Base-by-base conservation (phyloP, 192 early-diverging fungal genomes). In the Linnemannia zychae region DNA sequence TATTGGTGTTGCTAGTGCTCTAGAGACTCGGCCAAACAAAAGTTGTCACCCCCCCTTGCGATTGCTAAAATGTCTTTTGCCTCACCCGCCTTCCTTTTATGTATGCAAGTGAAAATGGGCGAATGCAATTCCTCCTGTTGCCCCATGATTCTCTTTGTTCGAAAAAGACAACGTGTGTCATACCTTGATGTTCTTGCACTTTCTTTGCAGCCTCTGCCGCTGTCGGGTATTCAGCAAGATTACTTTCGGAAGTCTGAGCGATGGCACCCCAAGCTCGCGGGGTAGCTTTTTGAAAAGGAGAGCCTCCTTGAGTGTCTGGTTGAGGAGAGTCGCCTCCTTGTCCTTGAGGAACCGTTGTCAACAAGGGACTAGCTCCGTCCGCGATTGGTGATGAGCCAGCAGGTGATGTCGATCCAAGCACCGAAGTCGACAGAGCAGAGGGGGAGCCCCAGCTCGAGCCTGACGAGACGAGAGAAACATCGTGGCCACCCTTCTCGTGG, bases 141-240 rank as follows among this genome's bases (percentile, higher is more conserved):
- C 57, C 57, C 28, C 15, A 9, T 28, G 4, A 57, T 28, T 6
- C 34, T 18, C 24, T 24, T 44, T 44, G 40, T 44, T 44, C 40
- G 12, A 12, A 37, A 40, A 9, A 3, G 31, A 20, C 12, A 69
- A 68, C 7, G 20, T 13, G 31, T 5, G n/a, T 7, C 79, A 68
- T 78, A 84, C 82, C 82, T 75, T 79, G 77, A 24, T 65, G 70
- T 16, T 78, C 82, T 31, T 76, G 73, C 20, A 36, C 20, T 70
- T 79, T 85, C 71, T 85, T 85, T 15, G 83, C 72, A n/a, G 83
- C 83, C 50, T 85, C 83, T 38, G 83, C 83, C n/a, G 83, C 83
- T 53, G 83, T 85, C 6, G 83, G 83, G 70, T 67, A 85, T 72
- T 85, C 83, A 7, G 79, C 83, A 6, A 76, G 67, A 47, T 70